These are phyloP conservation scores for Penicillium sp. DNA, from an alignment of 2,329 filamentous ascomycete species.

Conservation along the genomic window DNA sequence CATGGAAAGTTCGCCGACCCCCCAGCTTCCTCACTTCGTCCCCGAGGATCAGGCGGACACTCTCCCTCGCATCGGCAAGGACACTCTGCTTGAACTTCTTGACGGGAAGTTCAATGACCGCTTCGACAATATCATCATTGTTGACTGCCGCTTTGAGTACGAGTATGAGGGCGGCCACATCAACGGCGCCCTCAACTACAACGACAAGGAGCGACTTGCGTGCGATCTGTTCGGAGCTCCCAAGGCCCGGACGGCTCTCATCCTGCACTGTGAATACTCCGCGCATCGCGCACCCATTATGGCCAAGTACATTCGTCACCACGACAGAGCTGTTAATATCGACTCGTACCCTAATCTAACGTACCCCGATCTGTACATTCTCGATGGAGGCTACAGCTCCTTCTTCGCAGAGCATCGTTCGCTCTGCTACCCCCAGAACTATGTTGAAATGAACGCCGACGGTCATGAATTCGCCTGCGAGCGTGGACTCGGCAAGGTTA, in stretches of 20 bases:
- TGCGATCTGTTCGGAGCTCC: conserved; percentile 75
- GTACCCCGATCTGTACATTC: conserved; percentile 97
- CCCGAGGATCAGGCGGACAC: conserved; percentile 79
- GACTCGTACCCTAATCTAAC: conserved; percentile 84
- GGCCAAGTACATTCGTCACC: conserved; percentile 88
- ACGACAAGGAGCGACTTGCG: conserved; percentile 88
- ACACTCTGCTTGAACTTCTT: conserved; percentile 82
- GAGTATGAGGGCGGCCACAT: conserved; percentile 98
- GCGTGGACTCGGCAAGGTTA: conserved; percentile 89
- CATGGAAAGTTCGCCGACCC: conserved; percentile 74
- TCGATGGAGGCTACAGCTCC: conserved; percentile 92
- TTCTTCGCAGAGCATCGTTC: conserved; percentile 81
- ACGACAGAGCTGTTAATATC: conserved; percentile 82
- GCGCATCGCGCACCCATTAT: conserved; percentile 94
- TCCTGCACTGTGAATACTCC: conserved; percentile 98
- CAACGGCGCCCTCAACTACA: conserved; percentile 90
- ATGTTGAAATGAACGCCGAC: conserved; percentile 93
- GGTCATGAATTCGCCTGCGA: conserved; percentile 93
- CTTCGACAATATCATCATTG: conserved; percentile 81
- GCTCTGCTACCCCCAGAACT: conserved; percentile 90
- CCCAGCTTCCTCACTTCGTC: conserved; percentile 80
- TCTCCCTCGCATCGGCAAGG: conserved; percentile 81
- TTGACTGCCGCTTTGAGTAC: conserved; percentile 98
- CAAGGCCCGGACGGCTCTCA: conserved; percentile 73
- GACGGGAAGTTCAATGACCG: conserved; percentile 77